Evolutionary conservation across 352 stramenopile genomes (phyloP), one percentile per base, ranked within the genome.

Genomic region (Globisporangium orthogonon): DNA sequence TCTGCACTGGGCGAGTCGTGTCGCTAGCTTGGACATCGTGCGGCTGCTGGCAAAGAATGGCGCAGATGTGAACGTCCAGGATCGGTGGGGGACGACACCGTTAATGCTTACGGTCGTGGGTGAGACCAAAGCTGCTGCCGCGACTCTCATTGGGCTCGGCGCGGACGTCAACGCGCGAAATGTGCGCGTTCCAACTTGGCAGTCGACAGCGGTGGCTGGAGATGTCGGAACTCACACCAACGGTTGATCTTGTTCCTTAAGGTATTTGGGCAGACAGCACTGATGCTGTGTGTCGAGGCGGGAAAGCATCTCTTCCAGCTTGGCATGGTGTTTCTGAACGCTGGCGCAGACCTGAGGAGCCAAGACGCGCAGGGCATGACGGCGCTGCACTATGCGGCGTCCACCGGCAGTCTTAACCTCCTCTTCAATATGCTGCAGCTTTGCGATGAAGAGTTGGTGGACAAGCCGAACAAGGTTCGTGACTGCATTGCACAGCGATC

Each of bases 61-160:
- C 18, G 78, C 83, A 2, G 71, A 88, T 52, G 50, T 93, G 37
- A 87, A 93, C 37, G 68, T 86, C 2, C 70, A 87, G 67, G 83
- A 93, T 37, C 70, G 71, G 15, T 91, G 81, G 81, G 75, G 81
- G 14, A 91, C 79, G 3, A 91, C 81, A 13, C 80, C 83, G 7
- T 68, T 93, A 33, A 93, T 93, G 78, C 51, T 93, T 56, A 87
- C 78, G 1, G 79, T 91, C 9, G 66, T 90, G 5, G 83, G 83
- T 17, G 80, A 90, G 50, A 90, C 67, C 47, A 79, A 79, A 50
- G 50, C 58, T 10, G 80, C 76, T 48, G 74, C 76, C 7, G 61
- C 73, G 52, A 85, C 68, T 14, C 61, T 93, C 14, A 85, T 93
- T n/a, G 80, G 90, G 55, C 61, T 93, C 2, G 81, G 78, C 7